Evolutionary conservation across 2,329 filamentous ascomycete genomes (phyloP), one percentile per base, ranked within the genome.

Genomic region (Calonectria naviculata): DNA sequence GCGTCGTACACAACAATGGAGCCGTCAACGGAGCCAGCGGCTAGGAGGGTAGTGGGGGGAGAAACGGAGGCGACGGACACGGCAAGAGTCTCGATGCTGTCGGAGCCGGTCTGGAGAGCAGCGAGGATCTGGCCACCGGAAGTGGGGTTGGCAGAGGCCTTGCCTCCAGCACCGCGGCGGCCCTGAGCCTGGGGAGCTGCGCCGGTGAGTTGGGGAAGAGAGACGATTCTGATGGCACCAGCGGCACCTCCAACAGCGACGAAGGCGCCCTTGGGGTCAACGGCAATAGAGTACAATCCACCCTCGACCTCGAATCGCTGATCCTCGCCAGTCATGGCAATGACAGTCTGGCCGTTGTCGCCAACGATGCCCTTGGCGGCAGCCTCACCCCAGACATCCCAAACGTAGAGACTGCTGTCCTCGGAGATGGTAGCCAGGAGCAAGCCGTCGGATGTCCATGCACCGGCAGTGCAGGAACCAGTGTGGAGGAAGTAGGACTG

Each of bases 401-500:
- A 98, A 28, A 98, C 95, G 82, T 95, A 96, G 70, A 99, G 88
- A 76, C 92, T 95, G 69, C 91, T 90, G 83, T 98, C 96, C 81
- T 98, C 96, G 49, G 93, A 92, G 5, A 98, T 94, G 0, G 95
- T 98, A 8, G 94, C 94, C 2, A 99, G 89, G 19, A 98, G 86
- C 34, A 91, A 91, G 63, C 97, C 97, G 81, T 98, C 95, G 5
- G 94, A 89, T 0, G 94, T 94, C 95, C 97, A 99, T 2, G 93
- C 88, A 70, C 97, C 97, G 9, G 95, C 96, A 1, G 97, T 98
- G 84, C 94, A 97, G 31, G 94, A 86, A 21, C 85, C 93, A 4
- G 94, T 96, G 85, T 98, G 97, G 29, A 97, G 88, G 87, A 98
- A 98, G 86, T 97, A 98, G 29, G 93, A 93, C 85, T 98, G 94